Percentiles rank a stretch among this genome's conserved stretches.
phyloP scores from a whole-genome alignment of 2,329 filamentous ascomycete genomes.

The Mycocentrospora acerina region DNA sequence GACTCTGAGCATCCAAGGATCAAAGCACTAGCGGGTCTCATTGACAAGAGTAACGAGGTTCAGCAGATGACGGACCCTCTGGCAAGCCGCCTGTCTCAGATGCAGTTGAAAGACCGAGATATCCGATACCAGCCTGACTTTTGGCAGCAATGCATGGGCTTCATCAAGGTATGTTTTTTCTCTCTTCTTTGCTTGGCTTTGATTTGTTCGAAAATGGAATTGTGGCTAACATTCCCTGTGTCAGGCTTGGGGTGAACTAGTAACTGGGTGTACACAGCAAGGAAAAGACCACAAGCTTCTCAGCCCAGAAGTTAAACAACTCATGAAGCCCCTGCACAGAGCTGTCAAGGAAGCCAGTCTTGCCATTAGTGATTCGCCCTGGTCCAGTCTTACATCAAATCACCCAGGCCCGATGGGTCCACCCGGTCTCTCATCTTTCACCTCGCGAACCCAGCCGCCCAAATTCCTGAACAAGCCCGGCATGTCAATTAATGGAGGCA shows the following conservation, averaged over 20 bases:
- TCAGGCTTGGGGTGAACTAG: slow-evolving; percentile 68
- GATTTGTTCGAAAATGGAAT: slow-evolving; percentile 10
- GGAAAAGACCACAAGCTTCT: slow-evolving; percentile 50
- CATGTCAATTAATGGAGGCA: slow-evolving; percentile 23
- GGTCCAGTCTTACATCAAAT: slow-evolving; percentile 57
- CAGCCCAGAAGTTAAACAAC: slow-evolving; percentile 67
- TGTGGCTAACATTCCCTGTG: slow-evolving; percentile 34
- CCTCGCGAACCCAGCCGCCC: slow-evolving; percentile 37
- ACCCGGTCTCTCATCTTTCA: slow-evolving; percentile 37
- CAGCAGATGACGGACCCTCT: slow-evolving; percentile 74
- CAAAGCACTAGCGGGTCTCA: slow-evolving; percentile 57
- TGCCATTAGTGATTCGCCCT: slow-evolving; percentile 67
- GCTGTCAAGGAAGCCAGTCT: slow-evolving; percentile 78
- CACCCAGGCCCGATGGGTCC: slow-evolving; percentile 29
- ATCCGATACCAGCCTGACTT: slow-evolving; percentile 66
- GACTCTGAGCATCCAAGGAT: slow-evolving; percentile 38
- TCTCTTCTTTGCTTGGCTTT: slow-evolving; percentile 7
- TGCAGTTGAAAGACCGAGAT: slow-evolving; percentile 83
- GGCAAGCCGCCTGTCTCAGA: slow-evolving; percentile 69
- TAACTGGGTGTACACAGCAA: slow-evolving; percentile 41
- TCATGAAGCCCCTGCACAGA: slow-evolving; percentile 79
- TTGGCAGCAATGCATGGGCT: slow-evolving; percentile 72
- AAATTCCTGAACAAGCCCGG: slow-evolving; percentile 29
- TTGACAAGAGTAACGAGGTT: slow-evolving; percentile 69
- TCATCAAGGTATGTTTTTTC: slow-evolving; percentile 55